Evolutionary conservation across 148 eudicot species (phyloP).

Genomic region (Hydrangea macrophylla): DNA sequence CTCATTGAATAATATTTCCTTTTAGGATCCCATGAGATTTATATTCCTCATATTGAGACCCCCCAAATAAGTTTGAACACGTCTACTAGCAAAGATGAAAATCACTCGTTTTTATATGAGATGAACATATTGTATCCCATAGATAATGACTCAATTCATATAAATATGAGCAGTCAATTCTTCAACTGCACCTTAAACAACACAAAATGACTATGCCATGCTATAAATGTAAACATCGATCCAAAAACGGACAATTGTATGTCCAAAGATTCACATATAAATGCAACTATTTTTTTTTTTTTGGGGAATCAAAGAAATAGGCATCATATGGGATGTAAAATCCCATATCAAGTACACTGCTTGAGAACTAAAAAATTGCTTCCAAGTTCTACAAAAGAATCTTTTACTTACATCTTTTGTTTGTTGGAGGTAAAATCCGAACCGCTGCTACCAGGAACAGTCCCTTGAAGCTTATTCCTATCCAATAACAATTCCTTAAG

Average conservation of each 20-base stretch:
- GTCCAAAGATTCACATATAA: no score
- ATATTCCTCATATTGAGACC: no score
- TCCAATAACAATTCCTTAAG: conserved; percentile 82
- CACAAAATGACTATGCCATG: neutral
- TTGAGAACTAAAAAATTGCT: neutral
- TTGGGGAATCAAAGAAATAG: neutral
- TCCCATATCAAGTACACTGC: neutral
- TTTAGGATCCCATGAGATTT: no score
- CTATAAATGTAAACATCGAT: neutral
- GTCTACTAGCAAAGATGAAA: no score
- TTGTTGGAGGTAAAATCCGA: conserved; percentile 29
- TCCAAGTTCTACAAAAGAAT: neutral
- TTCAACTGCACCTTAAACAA: neutral
- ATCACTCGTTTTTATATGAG: no score
- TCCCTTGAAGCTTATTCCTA: conserved; percentile 83
- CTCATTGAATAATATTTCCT: no score
- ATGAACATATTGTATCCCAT: no score
- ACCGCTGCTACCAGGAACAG: conserved; percentile 49
- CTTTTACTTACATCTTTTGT: conserved; percentile 57
- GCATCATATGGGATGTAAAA: neutral
- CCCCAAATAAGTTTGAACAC: no score
- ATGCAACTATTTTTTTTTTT: neutral
- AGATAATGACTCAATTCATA: no score
- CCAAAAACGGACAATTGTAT: no score
- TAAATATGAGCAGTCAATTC: neutral